Evolutionary conservation across 2,329 filamentous ascomycete species (phyloP), one percentile per base, ranked within the genome.

Genomic region (Dryadomyces quercivorus): DNA sequence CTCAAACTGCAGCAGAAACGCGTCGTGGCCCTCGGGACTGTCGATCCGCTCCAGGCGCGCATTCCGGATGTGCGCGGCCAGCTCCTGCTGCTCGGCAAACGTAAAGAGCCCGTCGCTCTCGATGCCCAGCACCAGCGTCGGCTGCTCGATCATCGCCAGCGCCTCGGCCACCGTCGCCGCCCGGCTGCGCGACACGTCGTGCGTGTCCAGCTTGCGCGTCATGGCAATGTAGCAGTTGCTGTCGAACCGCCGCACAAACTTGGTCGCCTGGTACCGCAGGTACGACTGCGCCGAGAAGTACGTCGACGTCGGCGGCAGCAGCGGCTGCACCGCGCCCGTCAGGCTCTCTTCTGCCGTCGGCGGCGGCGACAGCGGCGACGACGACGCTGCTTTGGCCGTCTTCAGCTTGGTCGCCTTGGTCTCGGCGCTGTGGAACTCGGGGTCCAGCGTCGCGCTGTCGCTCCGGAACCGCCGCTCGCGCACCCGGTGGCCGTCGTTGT

Each of bases 171-270:
- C 82, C 26, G 78, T 74, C 44, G 71, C 62, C n/a, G 81, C 72
- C 5, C 92, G 85, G 65, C 84, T 81, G 45, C 91, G 81, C 15
- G 90, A 94, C 26, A 98, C 82, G 66, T 98, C 93, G 69, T 98
- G 93, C 0, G 93, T 97, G 67, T 98, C 93, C 16, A 98, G 80
- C 70, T 98, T 98, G 63, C 93, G 86, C 5, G 93, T 97, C 69
- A 98, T 96, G 61, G 93, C 91, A 62, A 98, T 97, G 72, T 98
- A 98, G 72, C 93, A 98, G 69, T 98, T 98, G 63, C 90, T 88
- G 69, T 98, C 93, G 68, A 97, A 98, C 10, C 93, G 86, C 68
- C 88, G 90, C 63, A 97, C 93, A 63, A 98, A 98, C 69, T 98
- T 98, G 63, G 85, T 81, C 55, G 90, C 92, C 70, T 98, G 93